Evolutionary conservation across 495 filamentous ascomycete species (phyloP).

Genomic region (Daldinia concentrica): DNA sequence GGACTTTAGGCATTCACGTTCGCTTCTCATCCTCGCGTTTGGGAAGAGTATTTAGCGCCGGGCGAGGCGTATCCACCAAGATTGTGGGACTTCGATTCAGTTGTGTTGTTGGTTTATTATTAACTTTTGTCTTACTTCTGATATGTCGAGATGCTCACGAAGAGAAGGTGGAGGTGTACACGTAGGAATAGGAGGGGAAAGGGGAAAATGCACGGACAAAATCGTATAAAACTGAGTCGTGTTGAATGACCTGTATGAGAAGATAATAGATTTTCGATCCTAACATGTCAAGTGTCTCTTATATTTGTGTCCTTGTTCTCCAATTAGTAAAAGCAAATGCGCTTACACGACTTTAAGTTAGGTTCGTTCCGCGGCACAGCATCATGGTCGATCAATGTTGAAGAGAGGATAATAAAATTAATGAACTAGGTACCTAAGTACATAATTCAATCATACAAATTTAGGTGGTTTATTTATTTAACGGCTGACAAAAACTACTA

Average conservation of each 20-base stretch:
- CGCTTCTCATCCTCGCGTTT: slow-evolving; percentile 21
- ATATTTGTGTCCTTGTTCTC: not conserved
- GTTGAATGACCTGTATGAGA: slow-evolving; percentile 39
- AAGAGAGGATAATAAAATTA: not conserved
- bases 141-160: slow-evolving; percentile 2
- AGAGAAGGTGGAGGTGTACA: slow-evolving; percentile 22
- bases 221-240: slow-evolving; percentile 19
- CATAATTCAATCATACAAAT: not conserved
- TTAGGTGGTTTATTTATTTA: not conserved
- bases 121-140: not conserved
- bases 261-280: slow-evolving; percentile 37
- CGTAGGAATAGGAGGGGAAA: slow-evolving; percentile 18
- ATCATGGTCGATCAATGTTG: not conserved
- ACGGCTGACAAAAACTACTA: not conserved
- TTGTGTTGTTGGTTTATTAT: slow-evolving; percentile 16
- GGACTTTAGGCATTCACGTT: slow-evolving; percentile 23
- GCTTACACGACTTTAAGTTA: not conserved
- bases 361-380: not conserved
- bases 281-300: not conserved
- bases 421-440: not conserved
- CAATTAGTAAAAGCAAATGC: not conserved
- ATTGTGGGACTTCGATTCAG: slow-evolving; percentile 14
- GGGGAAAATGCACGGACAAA: slow-evolving; percentile 18
- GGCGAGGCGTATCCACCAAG: slow-evolving; percentile 16
- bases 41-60: slow-evolving; percentile 3